Base-by-base conservation (phyloP, 768 basidiomycete genomes). In the Boletus bicolor region DNA sequence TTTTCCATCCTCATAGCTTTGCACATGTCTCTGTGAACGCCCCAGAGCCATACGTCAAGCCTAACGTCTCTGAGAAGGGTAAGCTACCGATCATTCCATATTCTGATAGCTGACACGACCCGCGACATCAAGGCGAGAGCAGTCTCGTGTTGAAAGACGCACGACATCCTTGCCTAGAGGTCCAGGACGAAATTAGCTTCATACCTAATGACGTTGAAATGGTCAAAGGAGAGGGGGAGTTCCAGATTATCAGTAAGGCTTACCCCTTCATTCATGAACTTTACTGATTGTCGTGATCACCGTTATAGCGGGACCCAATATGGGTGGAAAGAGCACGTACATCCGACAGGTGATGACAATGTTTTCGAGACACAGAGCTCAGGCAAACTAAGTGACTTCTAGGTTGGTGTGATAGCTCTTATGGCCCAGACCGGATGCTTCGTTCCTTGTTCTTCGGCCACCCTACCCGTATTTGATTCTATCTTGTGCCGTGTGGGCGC, bases 281-380 rank as follows among this genome's bases (percentile, higher is more conserved):
- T 24, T 35, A 0, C 48, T 57, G 7, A 65, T 34, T 48, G 12
- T 51, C 42, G 46, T 47, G 46, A 43, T 19, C 48, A 5, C 54
- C 15, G 28, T 58, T 19, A 9, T 38, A 91, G 90, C 96, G 21
- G 97, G 97, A 6, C 97, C 97, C 0, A 99, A 99, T 72, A 98
- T 98, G 91, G 97, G 97, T 50, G 97, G 97, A 56, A 99, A 99
- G 73, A 93, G 91, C 46, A 98, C 96, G 0, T 98, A 95, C 64
- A 96, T 98, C 63, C 89, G 93, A 44, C 91, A 94, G 75, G 90
- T 87, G 44, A 57, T n/a, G 11, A 45, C 17, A 24, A 15, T 42
- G 5, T 8, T 14, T 21, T 37, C 5, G 15, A 7, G 48, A 24
- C 24, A 17, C n/a, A n/a, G 8, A 7, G 19, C 24, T 46, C 7